These are phyloP conservation scores for Xylaria sp. DNA, from an alignment of 2,329 filamentous ascomycete genomes.

Conservation along the genomic window DNA sequence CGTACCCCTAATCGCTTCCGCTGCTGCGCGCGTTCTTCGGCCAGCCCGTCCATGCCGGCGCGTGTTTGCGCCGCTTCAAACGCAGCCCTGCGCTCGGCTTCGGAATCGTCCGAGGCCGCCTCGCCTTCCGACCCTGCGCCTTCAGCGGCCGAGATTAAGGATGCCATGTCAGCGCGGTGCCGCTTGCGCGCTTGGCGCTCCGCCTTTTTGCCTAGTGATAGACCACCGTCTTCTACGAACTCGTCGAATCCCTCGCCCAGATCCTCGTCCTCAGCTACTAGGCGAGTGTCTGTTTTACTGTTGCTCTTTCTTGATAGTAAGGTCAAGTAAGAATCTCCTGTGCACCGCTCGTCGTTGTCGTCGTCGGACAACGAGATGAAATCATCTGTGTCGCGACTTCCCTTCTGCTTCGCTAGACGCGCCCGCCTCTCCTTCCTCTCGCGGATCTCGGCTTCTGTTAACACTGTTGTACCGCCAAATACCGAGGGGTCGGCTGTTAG, in stretches of 20 bases:
- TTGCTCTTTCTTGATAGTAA: conserved; percentile 45
- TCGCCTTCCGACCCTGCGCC: conserved; percentile 52
- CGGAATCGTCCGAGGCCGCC: conserved; percentile 71
- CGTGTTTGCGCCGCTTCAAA: conserved; percentile 88
- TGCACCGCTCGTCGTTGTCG: conserved; percentile 44
- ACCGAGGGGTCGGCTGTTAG: conserved; percentile 38
- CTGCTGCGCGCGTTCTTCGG: conserved; percentile 51
- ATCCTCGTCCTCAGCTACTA: conserved; percentile 88
- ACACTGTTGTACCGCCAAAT: conserved; percentile 58
- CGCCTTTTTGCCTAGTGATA: conserved; percentile 79
- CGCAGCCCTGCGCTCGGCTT: conserved; percentile 74
- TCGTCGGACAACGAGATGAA: conserved; percentile 70
- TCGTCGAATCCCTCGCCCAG: conserved; percentile 92
- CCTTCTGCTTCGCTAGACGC: conserved; percentile 73
- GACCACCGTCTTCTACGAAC: conserved; percentile 82
- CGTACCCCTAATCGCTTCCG: conserved; percentile 44
- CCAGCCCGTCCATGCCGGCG: conserved; percentile 80
- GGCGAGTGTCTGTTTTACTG: conserved; percentile 65
- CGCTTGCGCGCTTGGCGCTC: conserved; percentile 72
- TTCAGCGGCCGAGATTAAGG: conserved; percentile 82
- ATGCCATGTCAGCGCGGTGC: conserved; percentile 78
- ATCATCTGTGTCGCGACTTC: conserved; percentile 50
- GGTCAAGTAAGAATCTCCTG: conserved; percentile 40
- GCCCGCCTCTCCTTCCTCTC: conserved; percentile 90
- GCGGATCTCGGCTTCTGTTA: conserved; percentile 82